phyloP scores from a whole-genome alignment of 768 basidiomycete species.

The Chlorophyllum brunneum region DNA sequence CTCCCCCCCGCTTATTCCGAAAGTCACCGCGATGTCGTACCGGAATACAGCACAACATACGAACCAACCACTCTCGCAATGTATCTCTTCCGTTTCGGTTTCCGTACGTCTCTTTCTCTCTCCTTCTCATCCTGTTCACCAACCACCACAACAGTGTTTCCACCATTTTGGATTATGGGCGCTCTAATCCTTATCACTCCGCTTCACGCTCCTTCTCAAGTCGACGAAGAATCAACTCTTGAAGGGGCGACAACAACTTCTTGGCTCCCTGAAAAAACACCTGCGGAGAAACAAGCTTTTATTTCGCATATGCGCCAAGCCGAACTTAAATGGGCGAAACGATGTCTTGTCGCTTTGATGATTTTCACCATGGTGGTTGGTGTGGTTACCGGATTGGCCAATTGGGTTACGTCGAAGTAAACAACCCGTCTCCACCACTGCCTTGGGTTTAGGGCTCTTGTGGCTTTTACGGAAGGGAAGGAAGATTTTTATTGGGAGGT shows the following conservation, averaged over 20 bases:
- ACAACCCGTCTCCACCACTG: too few relatives aligned
- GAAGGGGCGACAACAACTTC: constrained; percentile 18
- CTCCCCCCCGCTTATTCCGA: constrained; percentile 42
- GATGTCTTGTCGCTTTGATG: constrained; percentile 52
- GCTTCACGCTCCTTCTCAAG: constrained; percentile 40
- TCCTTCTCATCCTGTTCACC: neutral
- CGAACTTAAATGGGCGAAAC: constrained; percentile 54
- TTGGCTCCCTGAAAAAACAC: constrained; percentile 57
- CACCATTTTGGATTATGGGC: constrained; percentile 59
- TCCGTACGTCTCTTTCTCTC: constrained; percentile 38
- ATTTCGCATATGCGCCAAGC: constrained; percentile 42
- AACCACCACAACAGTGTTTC: constrained; percentile 42
- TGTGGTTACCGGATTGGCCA: constrained; percentile 25
- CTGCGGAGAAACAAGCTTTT: constrained; percentile 43
- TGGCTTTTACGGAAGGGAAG: neutral
- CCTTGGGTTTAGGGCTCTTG: neutral
- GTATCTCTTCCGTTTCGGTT: constrained; percentile 62
- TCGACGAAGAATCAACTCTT: constrained; percentile 20
- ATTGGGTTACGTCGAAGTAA: constrained; percentile 29
- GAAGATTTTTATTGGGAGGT: too few relatives aligned
- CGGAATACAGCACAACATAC: constrained; percentile 32
- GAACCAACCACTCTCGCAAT: constrained; percentile 55
- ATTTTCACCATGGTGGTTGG: constrained; percentile 35
- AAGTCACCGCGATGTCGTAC: constrained; percentile 29
- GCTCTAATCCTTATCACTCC: constrained; percentile 53